Conservation (phyloP, 2,329 filamentous ascomycete genomes). For the Beauveria sp. region DNA sequence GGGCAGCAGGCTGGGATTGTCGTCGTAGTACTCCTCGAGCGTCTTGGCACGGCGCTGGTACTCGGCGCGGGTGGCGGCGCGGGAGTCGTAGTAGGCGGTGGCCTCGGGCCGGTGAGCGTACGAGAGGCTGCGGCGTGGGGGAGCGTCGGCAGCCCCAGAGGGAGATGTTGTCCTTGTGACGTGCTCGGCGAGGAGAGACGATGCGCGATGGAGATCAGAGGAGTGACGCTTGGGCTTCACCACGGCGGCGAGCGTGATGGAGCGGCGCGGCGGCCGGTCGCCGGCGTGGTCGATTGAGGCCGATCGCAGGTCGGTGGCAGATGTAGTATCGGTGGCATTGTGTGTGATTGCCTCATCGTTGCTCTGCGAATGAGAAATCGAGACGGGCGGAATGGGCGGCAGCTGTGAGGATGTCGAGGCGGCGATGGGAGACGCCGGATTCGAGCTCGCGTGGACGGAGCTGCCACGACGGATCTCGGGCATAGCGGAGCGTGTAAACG, state of each 20-base stretch:
- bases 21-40: slow-evolving; percentile 32
- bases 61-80: slow-evolving; percentile 28
- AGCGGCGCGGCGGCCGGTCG: slow-evolving; percentile 1
- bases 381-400: neutral
- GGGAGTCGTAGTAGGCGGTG: slow-evolving; percentile 33
- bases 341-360: neutral
- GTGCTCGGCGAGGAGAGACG: neutral
- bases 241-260: slow-evolving; percentile 4
- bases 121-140: slow-evolving; percentile 25
- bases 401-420: neutral
- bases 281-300: neutral
- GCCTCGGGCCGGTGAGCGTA: slow-evolving; percentile 25
- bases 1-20: slow-evolving; percentile 29
- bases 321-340: neutral
- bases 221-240: slow-evolving; percentile 1
- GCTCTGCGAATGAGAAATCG: neutral
- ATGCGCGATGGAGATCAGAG: neutral
- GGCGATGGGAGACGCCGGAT: neutral
- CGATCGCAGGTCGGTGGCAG: neutral
- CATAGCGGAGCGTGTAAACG: neutral
- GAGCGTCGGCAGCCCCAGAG: neutral
- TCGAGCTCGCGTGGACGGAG: slow-evolving; percentile 10
- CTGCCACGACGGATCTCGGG: slow-evolving; percentile 10
- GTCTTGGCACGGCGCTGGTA: slow-evolving; percentile 27
- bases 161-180: neutral